phyloP scores from a whole-genome alignment of 2,329 filamentous ascomycete genomes.

The Penicillium hesseltinei region DNA sequence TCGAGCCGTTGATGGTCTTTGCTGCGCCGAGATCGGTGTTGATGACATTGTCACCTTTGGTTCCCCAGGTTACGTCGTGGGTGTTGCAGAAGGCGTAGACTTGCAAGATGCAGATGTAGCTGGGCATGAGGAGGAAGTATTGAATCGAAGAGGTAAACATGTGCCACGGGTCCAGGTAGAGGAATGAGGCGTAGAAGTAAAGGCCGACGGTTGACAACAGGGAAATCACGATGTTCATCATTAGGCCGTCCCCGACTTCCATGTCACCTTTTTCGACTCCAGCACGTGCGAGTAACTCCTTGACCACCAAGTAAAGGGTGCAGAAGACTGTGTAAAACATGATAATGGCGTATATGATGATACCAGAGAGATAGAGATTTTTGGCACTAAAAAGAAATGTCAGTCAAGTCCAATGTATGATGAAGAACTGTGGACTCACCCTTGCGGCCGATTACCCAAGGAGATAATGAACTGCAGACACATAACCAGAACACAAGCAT shows the following conservation, averaged over 20 bases:
- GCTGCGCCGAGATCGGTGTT: conserved; percentile 90
- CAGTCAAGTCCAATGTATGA: not conserved
- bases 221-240: conserved; percentile 91
- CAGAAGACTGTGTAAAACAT: conserved; percentile 96
- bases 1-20: conserved; percentile 69
- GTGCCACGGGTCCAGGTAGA: conserved; percentile 98
- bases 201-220: conserved; percentile 85
- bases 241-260: conserved; percentile 75
- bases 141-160: conserved; percentile 91
- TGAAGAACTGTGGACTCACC: conserved; percentile 44
- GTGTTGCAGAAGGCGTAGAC: conserved; percentile 99
- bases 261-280: conserved; percentile 47
- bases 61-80: conserved; percentile 98
- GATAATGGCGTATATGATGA: conserved; percentile 88
- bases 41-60: conserved; percentile 95
- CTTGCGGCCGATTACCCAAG: conserved; percentile 93
- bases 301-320: conserved; percentile 80
- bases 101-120: conserved; percentile 94
- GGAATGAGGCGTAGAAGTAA: conserved; percentile 93
- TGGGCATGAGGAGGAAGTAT: conserved; percentile 89
- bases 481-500: conserved; percentile 82
- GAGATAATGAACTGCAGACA: conserved; percentile 94
- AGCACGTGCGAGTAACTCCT: conserved; percentile 63
- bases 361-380: conserved; percentile 81
- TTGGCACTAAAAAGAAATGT: conserved; percentile 56